Base-by-base conservation (phyloP, 2,329 filamentous ascomycete species). In the Xylaria sp. region DNA sequence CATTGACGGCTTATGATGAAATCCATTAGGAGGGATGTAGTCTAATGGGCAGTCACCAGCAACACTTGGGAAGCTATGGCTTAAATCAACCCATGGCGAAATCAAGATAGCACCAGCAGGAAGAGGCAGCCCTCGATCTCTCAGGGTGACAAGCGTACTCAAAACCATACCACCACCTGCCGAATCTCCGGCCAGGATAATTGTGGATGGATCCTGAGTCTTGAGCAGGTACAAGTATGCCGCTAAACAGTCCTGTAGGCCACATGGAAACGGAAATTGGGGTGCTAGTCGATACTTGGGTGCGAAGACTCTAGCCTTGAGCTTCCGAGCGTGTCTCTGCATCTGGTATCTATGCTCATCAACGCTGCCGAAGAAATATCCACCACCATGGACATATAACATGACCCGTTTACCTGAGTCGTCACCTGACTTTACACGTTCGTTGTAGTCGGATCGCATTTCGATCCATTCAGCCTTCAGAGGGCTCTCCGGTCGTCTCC, bases 261-360 rank as follows among this genome's bases (percentile, higher is more conserved):
- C 94, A 76, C 96, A 98, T 0, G 96, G 96, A 72, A 99, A 99
- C 0, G 96, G 96, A 69, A 95, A 99, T 78, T 98, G 94, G 1
- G 95, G 96, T 5, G 96, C 89, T 35, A 99, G 85, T 48, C 96
- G 89, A 80, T 98, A 99, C 69, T 90, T 85, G 5, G 95, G 92
- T 27, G 95, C 94, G 79, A 98, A 90, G 8, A 98, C 92, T 64
- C 94, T 87, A 21, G 94, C 95, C 80, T 96, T 94, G 69, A 99
- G 86, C 82, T 98, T 98, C 63, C 96, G 88, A 32, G 96, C 96
- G 85, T 98, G 94, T 58, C 95, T 88, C 81, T 99, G 96, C 86
- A 99, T 90, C 84, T 98, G 95, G 81, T 98, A 98, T n/a, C 96
- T 90, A 83, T 98, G 96, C 80, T 97, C 94, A 77, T 98, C 94